These are phyloP conservation scores for Rhodotorula sp. DNA, from an alignment of 1,284 basidiomycete species.

Conservation along the genomic window DNA sequence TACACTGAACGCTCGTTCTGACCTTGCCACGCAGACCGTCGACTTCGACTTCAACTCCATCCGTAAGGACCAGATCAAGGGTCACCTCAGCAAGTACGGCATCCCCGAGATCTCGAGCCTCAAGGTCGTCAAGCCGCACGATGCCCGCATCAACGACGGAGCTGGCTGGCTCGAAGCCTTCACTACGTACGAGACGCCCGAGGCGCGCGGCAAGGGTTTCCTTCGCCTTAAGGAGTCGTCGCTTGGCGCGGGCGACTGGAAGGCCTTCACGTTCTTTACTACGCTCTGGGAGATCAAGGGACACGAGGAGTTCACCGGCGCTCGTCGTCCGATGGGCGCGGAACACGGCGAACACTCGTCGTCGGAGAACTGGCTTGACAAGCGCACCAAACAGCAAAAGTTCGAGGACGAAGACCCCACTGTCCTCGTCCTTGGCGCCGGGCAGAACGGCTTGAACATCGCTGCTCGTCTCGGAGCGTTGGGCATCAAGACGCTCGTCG, in stretches of 20 bases:
- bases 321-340: slow-evolving; percentile 41
- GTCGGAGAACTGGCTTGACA: slow-evolving; percentile 43
- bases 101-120: slow-evolving; percentile 37
- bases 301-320: slow-evolving; percentile 35
- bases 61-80: slow-evolving; percentile 25
- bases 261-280: slow-evolving; percentile 43
- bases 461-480: slow-evolving; percentile 46
- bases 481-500: slow-evolving; percentile 45
- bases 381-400: slow-evolving; percentile 26
- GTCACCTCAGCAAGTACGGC: slow-evolving; percentile 38
- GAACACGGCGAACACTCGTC: slow-evolving; percentile 40
- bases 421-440: slow-evolving; percentile 44
- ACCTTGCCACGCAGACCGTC: slow-evolving; percentile 1
- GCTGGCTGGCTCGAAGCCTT: slow-evolving; percentile 43
- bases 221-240: slow-evolving; percentile 39
- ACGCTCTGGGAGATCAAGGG: slow-evolving; percentile 42
- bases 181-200: slow-evolving; percentile 40
- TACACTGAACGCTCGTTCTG: not conserved
- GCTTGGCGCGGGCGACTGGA: slow-evolving; percentile 38
- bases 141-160: slow-evolving; percentile 20
- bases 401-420: slow-evolving; percentile 42
- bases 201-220: slow-evolving; percentile 39
- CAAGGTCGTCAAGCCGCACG: slow-evolving; percentile 21
- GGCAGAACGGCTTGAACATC: slow-evolving; percentile 49
- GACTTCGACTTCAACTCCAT: slow-evolving; percentile 43